These are phyloP conservation scores for Discostella stelligeroides DNA, from an alignment of 108 stramenopile species.

Conservation along the genomic window DNA sequence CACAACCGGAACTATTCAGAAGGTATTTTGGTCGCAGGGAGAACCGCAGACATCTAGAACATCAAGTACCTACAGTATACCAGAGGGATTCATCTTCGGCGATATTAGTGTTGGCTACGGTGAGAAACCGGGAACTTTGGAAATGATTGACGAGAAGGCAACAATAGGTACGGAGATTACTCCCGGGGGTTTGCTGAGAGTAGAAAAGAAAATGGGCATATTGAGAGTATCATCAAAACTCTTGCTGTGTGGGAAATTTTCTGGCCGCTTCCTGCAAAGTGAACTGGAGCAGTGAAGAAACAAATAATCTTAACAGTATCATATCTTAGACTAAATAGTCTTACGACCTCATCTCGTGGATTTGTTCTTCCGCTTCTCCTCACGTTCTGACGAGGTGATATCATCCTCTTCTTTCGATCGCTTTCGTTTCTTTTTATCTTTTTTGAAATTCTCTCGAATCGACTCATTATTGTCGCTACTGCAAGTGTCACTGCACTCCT, in stretches of 20 bases:
- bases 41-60: slow-evolving; percentile 60
- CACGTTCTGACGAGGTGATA: background rate
- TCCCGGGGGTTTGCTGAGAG: slow-evolving; percentile 62
- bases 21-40: slow-evolving; percentile 72
- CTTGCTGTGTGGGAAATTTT: slow-evolving; percentile 77
- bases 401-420: slow-evolving; percentile 7
- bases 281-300: too few species aligned
- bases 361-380: slow-evolving; percentile 23
- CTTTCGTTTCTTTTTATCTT: slow-evolving; percentile 6
- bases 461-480: background rate
- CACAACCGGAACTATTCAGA: slow-evolving; percentile 81
- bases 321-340: background rate
- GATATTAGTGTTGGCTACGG: slow-evolving; percentile 64
- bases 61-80: slow-evolving; percentile 72
- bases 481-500: background rate
- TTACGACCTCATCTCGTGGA: background rate
- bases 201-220: slow-evolving; percentile 78
- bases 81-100: slow-evolving; percentile 74
- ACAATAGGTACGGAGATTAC: slow-evolving; percentile 21
- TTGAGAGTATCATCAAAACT: slow-evolving; percentile 65
- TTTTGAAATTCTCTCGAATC: background rate
- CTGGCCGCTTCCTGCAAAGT: slow-evolving; percentile 9
- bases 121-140: slow-evolving; percentile 48
- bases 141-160: slow-evolving; percentile 53
- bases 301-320: too few species aligned